These are phyloP conservation scores for Venturia carpophila DNA, from an alignment of 2,329 filamentous ascomycete genomes.

Conservation along the genomic window DNA sequence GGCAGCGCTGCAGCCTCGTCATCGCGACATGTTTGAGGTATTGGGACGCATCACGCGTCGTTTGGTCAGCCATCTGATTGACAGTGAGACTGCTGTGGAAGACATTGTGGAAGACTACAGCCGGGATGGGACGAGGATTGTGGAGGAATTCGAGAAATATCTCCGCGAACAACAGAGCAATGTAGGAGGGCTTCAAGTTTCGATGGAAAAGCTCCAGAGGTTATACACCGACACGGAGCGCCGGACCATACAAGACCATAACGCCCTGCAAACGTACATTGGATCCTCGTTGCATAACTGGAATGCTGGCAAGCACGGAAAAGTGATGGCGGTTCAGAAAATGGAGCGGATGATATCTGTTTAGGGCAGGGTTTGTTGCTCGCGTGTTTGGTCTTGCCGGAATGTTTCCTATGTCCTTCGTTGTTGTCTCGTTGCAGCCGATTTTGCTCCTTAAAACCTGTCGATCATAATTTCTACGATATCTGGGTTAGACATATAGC, in stretches of 20 bases:
- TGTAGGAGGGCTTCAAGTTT: not conserved
- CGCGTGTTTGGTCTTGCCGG: not conserved
- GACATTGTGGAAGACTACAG: slow-evolving; percentile 13
- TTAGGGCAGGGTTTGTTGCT: not conserved
- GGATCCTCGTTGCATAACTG: not conserved
- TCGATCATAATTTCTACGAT: not conserved
- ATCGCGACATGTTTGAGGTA: slow-evolving; percentile 8
- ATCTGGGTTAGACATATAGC: not conserved
- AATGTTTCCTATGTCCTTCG: not conserved
- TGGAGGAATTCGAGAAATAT: slow-evolving; percentile 14
- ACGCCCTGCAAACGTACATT: not conserved
- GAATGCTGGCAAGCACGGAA: not conserved
- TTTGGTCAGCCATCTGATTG: slow-evolving; percentile 12
- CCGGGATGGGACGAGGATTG: slow-evolving; percentile 1
- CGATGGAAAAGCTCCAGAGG: not conserved
- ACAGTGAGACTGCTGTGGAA: slow-evolving; percentile 13
- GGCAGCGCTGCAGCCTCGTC: slow-evolving; percentile 10
- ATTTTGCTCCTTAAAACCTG: not conserved
- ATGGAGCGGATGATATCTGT: not conserved
- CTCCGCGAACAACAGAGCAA: not conserved
- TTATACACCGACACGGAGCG: not conserved
- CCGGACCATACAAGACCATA: not conserved
- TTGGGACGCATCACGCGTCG: slow-evolving; percentile 12
- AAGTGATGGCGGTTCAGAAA: not conserved
- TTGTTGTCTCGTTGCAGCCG: not conserved